Base-by-base conservation (phyloP, 192 early-diverging fungal species). In the Rhizophagus prolifer region DNA sequence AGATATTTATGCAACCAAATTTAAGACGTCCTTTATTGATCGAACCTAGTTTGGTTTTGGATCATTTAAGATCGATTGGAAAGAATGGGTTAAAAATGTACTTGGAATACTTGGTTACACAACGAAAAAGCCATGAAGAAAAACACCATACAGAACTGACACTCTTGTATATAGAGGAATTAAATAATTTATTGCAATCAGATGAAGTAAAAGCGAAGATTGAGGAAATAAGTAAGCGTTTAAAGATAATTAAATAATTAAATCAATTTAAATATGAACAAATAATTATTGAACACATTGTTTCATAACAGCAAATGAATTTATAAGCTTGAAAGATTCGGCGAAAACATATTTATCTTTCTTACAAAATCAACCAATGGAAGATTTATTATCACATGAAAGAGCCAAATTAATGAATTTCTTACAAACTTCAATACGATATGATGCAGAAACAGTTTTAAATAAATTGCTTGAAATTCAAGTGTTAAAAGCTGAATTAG, bases 31-130 rank as follows among this genome's bases (percentile, higher is more conserved):
- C 83, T 3, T 65, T 74, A 0, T 50, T 82, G 28, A 73, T 90
- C 73, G 82, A 90, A 59, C 66, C 82, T 1, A 70, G 63, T 14
- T 75, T 62, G 1, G 78, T 87, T 5, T 31, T 90, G 10, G 58
- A 36, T 0, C 78, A 62, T 25, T 76, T 82, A 16, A 78, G 82
- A 26, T 26, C 68, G 0, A 79, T 81, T 38, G 86, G 82, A 34
- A 77, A 79, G 25, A 78, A 74, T 0, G 82, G 80, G 6, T 65
- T 82, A 19, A 74, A 78, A 38, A 73, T 69, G 7, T 90, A 88
- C 63, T 68, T 90, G 2, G 88, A 90, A 65, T 87, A 90, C 65
- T 41, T 90, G 3, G 87, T 90, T 1, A 26, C 78, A n/a, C 74
- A 78, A 13, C 76, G 82, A 47, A 84, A 84, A 58, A 88, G 87